Conservation (phyloP, 768 basidiomycete genomes). For the Boletus eberwhitei region DNA sequence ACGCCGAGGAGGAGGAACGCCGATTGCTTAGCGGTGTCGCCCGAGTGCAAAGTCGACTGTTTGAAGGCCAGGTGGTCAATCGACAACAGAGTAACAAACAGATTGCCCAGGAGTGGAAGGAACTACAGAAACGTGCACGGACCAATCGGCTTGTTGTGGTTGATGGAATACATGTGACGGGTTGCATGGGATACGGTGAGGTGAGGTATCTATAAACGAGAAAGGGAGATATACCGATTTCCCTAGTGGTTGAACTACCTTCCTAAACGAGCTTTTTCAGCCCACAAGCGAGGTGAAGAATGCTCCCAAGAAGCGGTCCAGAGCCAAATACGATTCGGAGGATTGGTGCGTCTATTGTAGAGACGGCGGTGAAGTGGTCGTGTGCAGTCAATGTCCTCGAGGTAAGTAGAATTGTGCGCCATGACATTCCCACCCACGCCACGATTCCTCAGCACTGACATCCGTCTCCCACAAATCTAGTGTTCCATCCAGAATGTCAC, state of each 20-base stretch:
- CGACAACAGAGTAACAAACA: constrained; percentile 36
- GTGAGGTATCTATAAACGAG: constrained; percentile 31
- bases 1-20: constrained; percentile 54
- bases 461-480: constrained; percentile 27
- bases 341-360: constrained; percentile 59
- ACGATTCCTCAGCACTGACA: background rate
- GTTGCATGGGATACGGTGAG: constrained; percentile 23
- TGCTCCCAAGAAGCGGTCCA: constrained; percentile 31
- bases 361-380: constrained; percentile 53
- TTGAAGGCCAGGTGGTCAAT: constrained; percentile 48
- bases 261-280: constrained; percentile 14
- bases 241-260: background rate
- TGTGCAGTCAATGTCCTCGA: constrained; percentile 52
- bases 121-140: constrained; percentile 43
- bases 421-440: constrained; percentile 1
- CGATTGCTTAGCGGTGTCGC: constrained; percentile 52
- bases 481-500: constrained; percentile 52
- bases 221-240: background rate
- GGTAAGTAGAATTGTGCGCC: constrained; percentile 33
- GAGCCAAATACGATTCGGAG: constrained; percentile 45
- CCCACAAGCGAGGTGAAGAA: constrained; percentile 10
- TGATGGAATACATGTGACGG: constrained; percentile 36
- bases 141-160: constrained; percentile 38
- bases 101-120: constrained; percentile 46
- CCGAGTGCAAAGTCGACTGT: constrained; percentile 54